Conservation (phyloP, 2,329 filamentous ascomycete species). For the Verticillium dahliae region DNA sequence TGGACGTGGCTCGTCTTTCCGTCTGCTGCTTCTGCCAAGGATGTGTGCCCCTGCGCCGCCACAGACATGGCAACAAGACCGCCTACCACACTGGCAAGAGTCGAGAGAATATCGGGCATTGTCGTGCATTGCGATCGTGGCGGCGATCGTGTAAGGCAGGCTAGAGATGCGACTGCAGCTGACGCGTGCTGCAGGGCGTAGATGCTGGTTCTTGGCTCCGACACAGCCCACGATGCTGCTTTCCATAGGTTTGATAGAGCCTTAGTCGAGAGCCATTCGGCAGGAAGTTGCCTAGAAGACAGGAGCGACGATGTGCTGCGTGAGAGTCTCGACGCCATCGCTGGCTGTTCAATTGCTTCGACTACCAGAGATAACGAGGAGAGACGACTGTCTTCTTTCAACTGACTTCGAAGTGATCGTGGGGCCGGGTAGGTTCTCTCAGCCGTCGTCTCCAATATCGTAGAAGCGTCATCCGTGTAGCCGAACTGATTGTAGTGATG, state of each 20-base stretch:
- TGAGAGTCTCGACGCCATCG: not conserved
- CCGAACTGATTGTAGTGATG: slow-evolving; percentile 30
- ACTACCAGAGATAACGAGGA: slow-evolving; percentile 25
- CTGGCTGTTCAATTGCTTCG: slow-evolving; percentile 12
- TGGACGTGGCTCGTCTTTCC: not conserved
- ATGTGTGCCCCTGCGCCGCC: not conserved
- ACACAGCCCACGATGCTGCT: not conserved
- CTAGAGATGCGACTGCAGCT: not conserved
- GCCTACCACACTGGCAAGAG: not conserved
- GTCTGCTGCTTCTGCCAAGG: not conserved
- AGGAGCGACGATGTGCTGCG: slow-evolving; percentile 1
- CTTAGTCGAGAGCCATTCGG: not conserved
- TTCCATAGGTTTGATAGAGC: not conserved
- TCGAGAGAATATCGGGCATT: not conserved
- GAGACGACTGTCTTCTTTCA: slow-evolving; percentile 18
- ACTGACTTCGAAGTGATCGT: slow-evolving; percentile 20
- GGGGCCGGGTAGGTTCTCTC: slow-evolving; percentile 27
- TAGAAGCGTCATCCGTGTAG: slow-evolving; percentile 31
- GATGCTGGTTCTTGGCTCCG: not conserved
- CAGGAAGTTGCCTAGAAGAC: not conserved
- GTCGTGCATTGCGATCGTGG: not conserved
- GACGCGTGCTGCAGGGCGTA: not conserved
- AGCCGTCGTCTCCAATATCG: slow-evolving; percentile 28
- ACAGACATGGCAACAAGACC: not conserved
- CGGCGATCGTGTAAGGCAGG: no score